These are phyloP conservation scores for Dipodascopsis uninucleata DNA, from an alignment of 805 yeast species.

Conservation along the genomic window DNA sequence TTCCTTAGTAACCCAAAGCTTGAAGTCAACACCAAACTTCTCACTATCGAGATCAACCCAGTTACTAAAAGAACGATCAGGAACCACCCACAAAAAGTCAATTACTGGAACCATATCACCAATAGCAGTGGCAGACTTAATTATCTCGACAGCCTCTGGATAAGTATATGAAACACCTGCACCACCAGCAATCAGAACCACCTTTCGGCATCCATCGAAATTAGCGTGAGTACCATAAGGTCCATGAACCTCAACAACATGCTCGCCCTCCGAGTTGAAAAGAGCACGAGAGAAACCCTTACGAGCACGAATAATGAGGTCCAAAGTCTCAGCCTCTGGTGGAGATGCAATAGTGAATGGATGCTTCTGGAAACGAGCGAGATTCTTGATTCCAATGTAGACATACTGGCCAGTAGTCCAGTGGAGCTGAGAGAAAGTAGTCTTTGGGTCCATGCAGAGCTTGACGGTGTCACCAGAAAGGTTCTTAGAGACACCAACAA, in stretches of 20 bases:
- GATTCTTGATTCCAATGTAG: constrained; percentile 23
- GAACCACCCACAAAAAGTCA: constrained; percentile 34
- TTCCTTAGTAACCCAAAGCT: constrained; percentile 34
- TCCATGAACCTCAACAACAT: constrained; percentile 26
- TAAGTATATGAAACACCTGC: constrained; percentile 36
- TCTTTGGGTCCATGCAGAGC: constrained; percentile 24
- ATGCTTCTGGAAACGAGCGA: constrained; percentile 26
- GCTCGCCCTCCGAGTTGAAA: constrained; percentile 23
- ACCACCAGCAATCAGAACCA: constrained; percentile 35
- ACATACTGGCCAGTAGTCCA: constrained; percentile 31
- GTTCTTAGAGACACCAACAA: constrained; percentile 20
- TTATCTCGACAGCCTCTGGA: constrained; percentile 28
- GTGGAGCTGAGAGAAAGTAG: constrained; percentile 25
- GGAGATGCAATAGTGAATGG: constrained; percentile 29
- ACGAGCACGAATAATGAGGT: constrained; percentile 34
- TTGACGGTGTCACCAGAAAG: constrained; percentile 27
- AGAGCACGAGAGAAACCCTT: constrained; percentile 33
- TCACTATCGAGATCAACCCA: constrained; percentile 32
- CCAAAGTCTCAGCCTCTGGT: constrained; percentile 29
- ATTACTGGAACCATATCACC: constrained; percentile 27
- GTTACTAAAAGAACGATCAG: constrained; percentile 27
- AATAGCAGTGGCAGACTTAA: constrained; percentile 18
- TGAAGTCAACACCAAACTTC: constrained; percentile 27
- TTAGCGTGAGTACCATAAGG: constrained; percentile 23
- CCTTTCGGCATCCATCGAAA: constrained; percentile 28